Evolutionary conservation across 768 basidiomycete genomes (phyloP).

Genomic region (Xerocomellus chrysenteron): DNA sequence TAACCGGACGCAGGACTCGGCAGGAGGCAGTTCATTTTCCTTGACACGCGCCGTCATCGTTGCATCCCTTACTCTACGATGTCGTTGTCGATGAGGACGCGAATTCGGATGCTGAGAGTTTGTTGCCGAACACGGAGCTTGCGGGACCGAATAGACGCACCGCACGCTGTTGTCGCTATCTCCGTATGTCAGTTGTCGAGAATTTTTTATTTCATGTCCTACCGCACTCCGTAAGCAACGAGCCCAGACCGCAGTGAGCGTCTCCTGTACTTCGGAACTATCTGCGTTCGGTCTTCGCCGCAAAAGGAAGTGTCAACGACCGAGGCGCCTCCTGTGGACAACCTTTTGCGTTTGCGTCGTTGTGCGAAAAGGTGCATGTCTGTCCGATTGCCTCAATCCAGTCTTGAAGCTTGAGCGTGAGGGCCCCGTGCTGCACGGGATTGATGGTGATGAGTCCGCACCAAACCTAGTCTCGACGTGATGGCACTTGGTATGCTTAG

Average conservation of each 20-base stretch:
- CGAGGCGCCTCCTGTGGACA: neutral
- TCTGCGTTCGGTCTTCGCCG: neutral
- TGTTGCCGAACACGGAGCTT: neutral
- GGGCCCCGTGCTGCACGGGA: neutral
- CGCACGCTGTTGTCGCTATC: neutral
- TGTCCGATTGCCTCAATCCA: neutral
- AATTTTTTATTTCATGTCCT: neutral
- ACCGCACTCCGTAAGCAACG: neutral
- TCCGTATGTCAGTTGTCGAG: neutral
- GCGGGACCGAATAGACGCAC: conserved; percentile 3
- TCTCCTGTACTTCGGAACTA: neutral
- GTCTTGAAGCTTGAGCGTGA: neutral
- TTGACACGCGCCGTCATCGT: neutral
- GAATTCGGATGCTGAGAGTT: neutral
- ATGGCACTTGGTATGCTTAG: neutral
- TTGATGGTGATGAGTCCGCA: neutral
- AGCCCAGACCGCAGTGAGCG: neutral
- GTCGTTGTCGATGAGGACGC: neutral
- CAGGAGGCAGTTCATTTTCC: neutral
- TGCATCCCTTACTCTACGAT: neutral
- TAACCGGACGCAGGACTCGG: neutral
- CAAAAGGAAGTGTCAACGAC: conserved; percentile 14
- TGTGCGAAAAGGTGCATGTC: conserved; percentile 8
- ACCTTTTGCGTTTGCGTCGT: neutral
- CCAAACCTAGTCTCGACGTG: neutral